Evolutionary conservation across 2,329 filamentous ascomycete species (phyloP), one percentile per base, ranked within the genome.

Genomic region (Paecilomyces dactylethromorphus): DNA sequence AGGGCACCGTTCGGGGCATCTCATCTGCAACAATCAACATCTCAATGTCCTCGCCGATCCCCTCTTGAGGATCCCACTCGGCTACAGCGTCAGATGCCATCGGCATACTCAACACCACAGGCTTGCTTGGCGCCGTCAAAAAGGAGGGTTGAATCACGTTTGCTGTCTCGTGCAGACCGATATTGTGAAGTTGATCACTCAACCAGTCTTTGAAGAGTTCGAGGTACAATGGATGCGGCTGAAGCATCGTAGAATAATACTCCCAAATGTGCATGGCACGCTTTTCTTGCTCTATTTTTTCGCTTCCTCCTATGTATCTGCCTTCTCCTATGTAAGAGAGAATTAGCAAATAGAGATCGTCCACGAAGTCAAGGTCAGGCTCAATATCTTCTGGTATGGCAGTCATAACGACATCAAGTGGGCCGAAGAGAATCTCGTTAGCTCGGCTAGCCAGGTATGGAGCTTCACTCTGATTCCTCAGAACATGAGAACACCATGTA

Each of bases 381-480:
- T 29, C 22, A 22, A 50, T 60, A 3, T 59, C 39, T 10, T 29
- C 39, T 5, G 62, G 56, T 35, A 60, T 29, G 3, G 26, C 13
- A 11, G 35, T 15, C 8, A 56, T 39, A 15, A 53, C 45, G 7
- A 32, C 29, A 31, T 59, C 50, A 6, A 45, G 26, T 3, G 58
- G 32, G 49, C 45, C 52, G 51, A 60, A 63, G 26, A 64, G 6
- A 18, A 61, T 35, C 13, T 61, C 56, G 18, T 59, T 51, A 2
- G 58, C 39, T 24, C 62, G 50, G 5, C 49, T 29, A 39, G 52
- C n/a, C 33, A 63, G 10, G 52, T 56, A 64, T 5, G 62, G 59
- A 15, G 59, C 59, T 2, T 51, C 39, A 26, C 22, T 22, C 6
- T n/a, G 33, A 29, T 58, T 8, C 39, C 50, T 35, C 12, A 61